Evolutionary conservation across 2,329 filamentous ascomycete genomes (phyloP).

Genomic region (Microsporum ferrugineum): DNA sequence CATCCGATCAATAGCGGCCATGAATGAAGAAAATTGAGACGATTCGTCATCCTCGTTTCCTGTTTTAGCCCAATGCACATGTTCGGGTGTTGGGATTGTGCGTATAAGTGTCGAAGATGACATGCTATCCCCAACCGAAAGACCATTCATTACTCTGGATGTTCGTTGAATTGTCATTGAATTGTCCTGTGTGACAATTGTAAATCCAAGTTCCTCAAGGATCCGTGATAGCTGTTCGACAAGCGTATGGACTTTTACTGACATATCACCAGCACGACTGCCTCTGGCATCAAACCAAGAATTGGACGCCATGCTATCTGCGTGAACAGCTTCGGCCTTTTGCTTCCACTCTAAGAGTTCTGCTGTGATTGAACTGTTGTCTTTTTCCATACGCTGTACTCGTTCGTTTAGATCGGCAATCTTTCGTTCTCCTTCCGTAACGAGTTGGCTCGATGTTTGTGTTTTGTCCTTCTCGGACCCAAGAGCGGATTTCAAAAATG

Average conservation of each 20-base stretch:
- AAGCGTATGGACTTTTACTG: constrained; percentile 68
- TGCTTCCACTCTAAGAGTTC: constrained; percentile 59
- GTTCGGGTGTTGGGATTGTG: constrained; percentile 50
- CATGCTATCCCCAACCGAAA: constrained; percentile 25
- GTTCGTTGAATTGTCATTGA: constrained; percentile 64
- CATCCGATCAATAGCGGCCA: constrained; percentile 63
- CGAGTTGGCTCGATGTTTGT: constrained; percentile 60
- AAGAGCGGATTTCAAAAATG: constrained; percentile 57
- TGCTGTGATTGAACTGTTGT: constrained; percentile 62
- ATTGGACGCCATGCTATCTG: constrained; percentile 27
- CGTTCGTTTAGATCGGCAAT: constrained; percentile 57
- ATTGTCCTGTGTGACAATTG: constrained; percentile 60
- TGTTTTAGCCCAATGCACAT: constrained; percentile 72
- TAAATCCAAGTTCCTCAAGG: constrained; percentile 76
- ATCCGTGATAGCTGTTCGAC: constrained; percentile 74
- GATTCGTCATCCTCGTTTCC: constrained; percentile 52
- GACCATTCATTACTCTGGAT: constrained; percentile 40
- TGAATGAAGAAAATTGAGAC: constrained; percentile 61
- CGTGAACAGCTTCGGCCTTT: constrained; percentile 34
- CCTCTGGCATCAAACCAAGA: constrained; percentile 58
- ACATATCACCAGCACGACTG: constrained; percentile 66
- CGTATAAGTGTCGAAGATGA: constrained; percentile 27
- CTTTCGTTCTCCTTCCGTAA: constrained; percentile 65
- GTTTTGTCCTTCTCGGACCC: constrained; percentile 75
- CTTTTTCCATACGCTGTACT: constrained; percentile 63